Base-by-base conservation (phyloP, 2,329 filamentous ascomycete genomes). In the Tolypocladium album region DNA sequence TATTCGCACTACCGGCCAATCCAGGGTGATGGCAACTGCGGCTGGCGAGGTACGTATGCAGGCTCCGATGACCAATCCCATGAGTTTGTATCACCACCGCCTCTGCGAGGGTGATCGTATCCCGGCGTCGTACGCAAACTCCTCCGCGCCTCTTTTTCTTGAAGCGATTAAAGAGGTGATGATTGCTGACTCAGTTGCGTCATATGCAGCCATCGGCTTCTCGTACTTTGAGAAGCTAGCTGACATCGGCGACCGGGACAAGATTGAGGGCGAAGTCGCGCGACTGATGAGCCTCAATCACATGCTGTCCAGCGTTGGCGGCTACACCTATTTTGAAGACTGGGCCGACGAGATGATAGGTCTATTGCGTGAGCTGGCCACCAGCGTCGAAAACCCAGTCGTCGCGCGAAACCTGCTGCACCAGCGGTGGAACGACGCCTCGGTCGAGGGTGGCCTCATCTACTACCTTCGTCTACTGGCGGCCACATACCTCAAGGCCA, bases 1-100 rank as follows among this genome's bases (percentile, higher is more conserved):
- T 96, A 96, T 73, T 89, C 90, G 24, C 87, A 92, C 71, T 96
- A 93, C 71, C 90, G 94, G 59, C 88, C 88, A 13, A 86, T 96
- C 72, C 87, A 89, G 74, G 93, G 94, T 58, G 93, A 97, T 76
- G 94, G 94, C 61, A 95, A 96, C 72, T 97, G 94, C 75, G 94
- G 93, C 69, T 97, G 94, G 93, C 85, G 93, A 88, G 94, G 93
- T 97, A 81, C 79, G 87, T 77, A 66, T 64, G 64, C 58, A 45
- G 38, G 59, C 55, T 61, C 27, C 24, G 50, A 24, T 27, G 22
- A 5, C 52, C 40, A 47, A 39, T 59, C 22, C 24, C 57, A 34
- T 57, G 31, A 38, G 20, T 27, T 50, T 50, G 20, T 34, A 52
- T 31, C 22, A 52, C 57, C 56, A 55, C 59, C 61, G 36, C 13